Conservation (phyloP, 106 monocot species). For the Acanthochlamys bracteata region DNA sequence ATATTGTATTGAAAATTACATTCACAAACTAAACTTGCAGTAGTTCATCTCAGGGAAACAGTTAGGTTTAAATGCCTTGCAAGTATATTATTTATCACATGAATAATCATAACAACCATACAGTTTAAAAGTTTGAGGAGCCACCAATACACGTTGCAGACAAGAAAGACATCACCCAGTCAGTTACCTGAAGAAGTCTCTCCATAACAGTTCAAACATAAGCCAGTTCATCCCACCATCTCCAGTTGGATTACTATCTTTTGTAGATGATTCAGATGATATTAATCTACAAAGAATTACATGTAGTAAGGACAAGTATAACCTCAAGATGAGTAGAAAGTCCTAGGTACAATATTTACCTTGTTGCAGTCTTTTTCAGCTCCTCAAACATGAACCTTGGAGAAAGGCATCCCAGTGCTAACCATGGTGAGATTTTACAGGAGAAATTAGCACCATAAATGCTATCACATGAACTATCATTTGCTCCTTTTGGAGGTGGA, state of each 20-base stretch:
- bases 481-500: slow-evolving; percentile 45
- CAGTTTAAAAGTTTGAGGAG: too few relatives aligned
- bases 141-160: not conserved
- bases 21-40: not conserved
- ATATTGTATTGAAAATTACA: not conserved
- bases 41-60: too few relatives aligned
- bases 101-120: too few relatives aligned
- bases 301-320: not conserved
- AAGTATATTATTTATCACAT: too few relatives aligned
- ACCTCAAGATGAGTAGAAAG: too few relatives aligned
- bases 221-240: slow-evolving; percentile 81
- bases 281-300: slow-evolving; percentile 27
- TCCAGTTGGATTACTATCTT: slow-evolving; percentile 20
- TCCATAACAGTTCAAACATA: slow-evolving; percentile 95
- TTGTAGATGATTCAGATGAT: slow-evolving; percentile 23
- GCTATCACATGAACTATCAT: slow-evolving; percentile 43
- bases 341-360: slow-evolving; percentile 24
- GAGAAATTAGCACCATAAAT: slow-evolving; percentile 99
- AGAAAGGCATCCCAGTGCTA: slow-evolving; percentile 90
- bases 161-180: not conserved
- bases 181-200: slow-evolving; percentile 92
- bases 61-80: too few relatives aligned
- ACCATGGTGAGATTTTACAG: slow-evolving; percentile 98
- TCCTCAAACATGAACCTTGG: slow-evolving; percentile 95
- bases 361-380: slow-evolving; percentile 69